A percentile compares a stretch with the other conserved stretches of the same genome.
phyloP scores from a whole-genome alignment of 306 rosid genomes.

The Gastrolobium bilobum region DNA sequence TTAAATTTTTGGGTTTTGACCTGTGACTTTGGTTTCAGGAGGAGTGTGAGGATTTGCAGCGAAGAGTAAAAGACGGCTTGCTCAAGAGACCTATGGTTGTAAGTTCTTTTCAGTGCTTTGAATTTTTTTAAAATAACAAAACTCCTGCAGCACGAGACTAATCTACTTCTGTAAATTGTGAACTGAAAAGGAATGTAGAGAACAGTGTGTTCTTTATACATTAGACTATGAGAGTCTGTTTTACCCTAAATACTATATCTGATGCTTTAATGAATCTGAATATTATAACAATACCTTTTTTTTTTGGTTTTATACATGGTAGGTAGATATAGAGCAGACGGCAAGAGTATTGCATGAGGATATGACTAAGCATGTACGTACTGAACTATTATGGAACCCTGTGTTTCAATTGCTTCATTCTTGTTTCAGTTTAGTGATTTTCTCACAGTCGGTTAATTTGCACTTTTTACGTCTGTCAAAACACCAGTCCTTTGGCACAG shows the following conservation, averaged over 20 bases:
- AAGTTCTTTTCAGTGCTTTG: constrained; percentile 47
- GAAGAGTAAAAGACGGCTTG: constrained; percentile 73
- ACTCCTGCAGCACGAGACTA: constrained; percentile 37
- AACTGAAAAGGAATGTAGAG: constrained; percentile 39
- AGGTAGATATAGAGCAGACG: constrained; percentile 86
- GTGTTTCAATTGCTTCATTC: constrained; percentile 37
- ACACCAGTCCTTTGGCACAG: background rate
- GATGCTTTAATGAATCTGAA: constrained; percentile 41
- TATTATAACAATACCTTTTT: constrained; percentile 38
- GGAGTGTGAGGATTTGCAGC: constrained; percentile 81
- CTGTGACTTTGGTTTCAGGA: constrained; percentile 63
- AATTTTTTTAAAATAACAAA: constrained; percentile 36
- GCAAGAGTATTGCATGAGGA: constrained; percentile 79
- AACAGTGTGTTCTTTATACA: constrained; percentile 8
- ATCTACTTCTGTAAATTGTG: constrained; percentile 27
- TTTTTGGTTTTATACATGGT: constrained; percentile 39
- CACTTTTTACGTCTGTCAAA: background rate
- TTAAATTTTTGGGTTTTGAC: constrained; percentile 42
- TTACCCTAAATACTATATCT: constrained; percentile 7
- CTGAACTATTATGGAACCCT: constrained; percentile 24
- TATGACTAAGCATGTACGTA: constrained; percentile 82
- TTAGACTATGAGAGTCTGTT: constrained; percentile 25
- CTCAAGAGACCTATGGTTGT: constrained; percentile 72
- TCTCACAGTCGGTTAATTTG: constrained; percentile 31
- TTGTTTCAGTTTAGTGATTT: constrained; percentile 34